Base-by-base conservation (phyloP, 2,329 filamentous ascomycete genomes). In the Aspergillus intermedius region DNA sequence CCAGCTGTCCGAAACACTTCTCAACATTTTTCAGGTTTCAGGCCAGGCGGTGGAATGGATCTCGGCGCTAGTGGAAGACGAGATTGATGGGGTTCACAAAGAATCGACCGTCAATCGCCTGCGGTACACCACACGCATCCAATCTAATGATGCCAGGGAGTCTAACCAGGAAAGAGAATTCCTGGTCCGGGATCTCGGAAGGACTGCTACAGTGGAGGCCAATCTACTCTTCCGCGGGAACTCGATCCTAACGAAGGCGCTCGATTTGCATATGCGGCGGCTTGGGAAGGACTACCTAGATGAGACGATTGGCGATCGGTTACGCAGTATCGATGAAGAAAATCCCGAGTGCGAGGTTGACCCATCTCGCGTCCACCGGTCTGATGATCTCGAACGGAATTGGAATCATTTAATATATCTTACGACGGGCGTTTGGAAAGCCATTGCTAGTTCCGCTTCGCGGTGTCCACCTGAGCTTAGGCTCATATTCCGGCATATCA, bases 211-310 rank as follows among this genome's bases (percentile, higher is more conserved):
- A 13, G 71, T 83, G 41, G 93, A 98, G 66, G 93, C 91, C 4
- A 98, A 97, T 58, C 77, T 98, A 1, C 80, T 98, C 3, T 98
- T 98, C 70, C 82, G 93, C 30, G 93, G 93, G 52, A 98, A 98
- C 62, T 94, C 93, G 0, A 74, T 98, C 8, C 77, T 97, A 23
- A 98, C 93, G 0, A 94, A 96, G 66, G 86, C 91, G 1, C 77
- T 98, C 41, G 93, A 98, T 65, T 87, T 89, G 50, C 91, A 98
- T 66, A 97, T 98, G 93, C 87, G 90, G 49, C 82, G 93, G 8
- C 75, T 97, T 1, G 93, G 93, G 39, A 91, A 90, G 57, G 91
- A 96, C 57, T 98, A 95, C 60, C 73, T 98, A 1, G 88, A 94
- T 58, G 88, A 94, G 44, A 86, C 88, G 0, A 76, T 98, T 35